Evolutionary conservation across 345 rosid genomes (phyloP), one percentile per base, ranked within the genome.

Genomic region (Turnera subulata): DNA sequence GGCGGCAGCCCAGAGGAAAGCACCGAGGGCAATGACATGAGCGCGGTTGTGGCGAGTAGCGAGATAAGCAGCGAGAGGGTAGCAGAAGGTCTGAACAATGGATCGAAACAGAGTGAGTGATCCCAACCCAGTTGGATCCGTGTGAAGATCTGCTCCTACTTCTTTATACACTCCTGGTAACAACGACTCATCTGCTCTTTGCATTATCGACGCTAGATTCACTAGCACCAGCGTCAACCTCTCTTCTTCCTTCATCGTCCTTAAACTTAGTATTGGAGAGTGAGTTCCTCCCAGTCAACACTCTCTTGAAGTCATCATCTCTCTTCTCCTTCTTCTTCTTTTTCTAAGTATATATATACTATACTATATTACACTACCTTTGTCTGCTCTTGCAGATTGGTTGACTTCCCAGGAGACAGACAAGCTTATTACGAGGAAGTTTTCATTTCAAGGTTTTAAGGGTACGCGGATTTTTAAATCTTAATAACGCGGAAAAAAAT

Each of bases 101-200:
- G 94, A 86, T 61, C 88, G 69, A 40, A 84, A 64, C 35, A 92
- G 72, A 21, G 96, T 84, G 22, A 92, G 70, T 1, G 96, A 82
- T 2, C 97, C 98, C 46, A 92, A 73, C 1, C 89, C 91, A 0
- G 95, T 86, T 16, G 95, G 96, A 67, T 86, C 93, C 4, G 82
- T 72, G 70, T 86, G 91, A 0, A 92, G 78, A 58, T 87, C 96
- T 0, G 77, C 90, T 1, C 96, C 96, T n/a, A 92, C 91, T 63
- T 92, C 96, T 71, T 76, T 84, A 76, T 89, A 89, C 17, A 92
- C 98, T 14, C 96, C 91, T 1, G 96, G 96, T 53, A 89, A 76
- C 35, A 92, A 58, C 2, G 98, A 89, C 64, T 92, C 95, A 50
- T 92, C 98, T 5, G 98, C 93, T 70, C 91, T 76, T 74, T 92